These are phyloP conservation scores for Nidula niveotomentosa DNA, from an alignment of 1,284 basidiomycete genomes.

Conservation along the genomic window DNA sequence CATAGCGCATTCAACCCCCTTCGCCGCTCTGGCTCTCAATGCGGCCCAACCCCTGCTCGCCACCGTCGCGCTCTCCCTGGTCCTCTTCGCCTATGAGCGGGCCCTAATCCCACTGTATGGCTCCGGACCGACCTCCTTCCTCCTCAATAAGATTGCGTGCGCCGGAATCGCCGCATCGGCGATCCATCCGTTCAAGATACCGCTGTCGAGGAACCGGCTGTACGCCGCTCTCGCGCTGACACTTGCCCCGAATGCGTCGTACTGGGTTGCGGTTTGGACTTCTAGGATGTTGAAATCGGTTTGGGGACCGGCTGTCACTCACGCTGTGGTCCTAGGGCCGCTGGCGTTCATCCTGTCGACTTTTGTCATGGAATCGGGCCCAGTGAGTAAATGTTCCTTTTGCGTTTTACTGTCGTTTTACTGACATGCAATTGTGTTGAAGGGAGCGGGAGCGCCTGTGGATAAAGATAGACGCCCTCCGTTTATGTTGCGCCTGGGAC, in stretches of 20 bases:
- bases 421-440: too few species aligned
- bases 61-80: conserved; percentile 42
- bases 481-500: too few species aligned
- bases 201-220: conserved; percentile 26
- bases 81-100: conserved; percentile 53
- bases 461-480: too few species aligned
- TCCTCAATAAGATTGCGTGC: conserved; percentile 45
- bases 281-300: conserved; percentile 44
- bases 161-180: conserved; percentile 29
- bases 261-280: conserved; percentile 60
- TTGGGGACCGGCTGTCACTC: conserved; percentile 59
- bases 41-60: conserved; percentile 1
- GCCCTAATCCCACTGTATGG: conserved; percentile 60
- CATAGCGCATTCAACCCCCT: too few species aligned
- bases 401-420: not conserved
- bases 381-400: not conserved
- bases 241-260: conserved; percentile 58
- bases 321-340: conserved; percentile 54
- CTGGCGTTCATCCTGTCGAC: conserved; percentile 46
- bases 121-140: conserved; percentile 43
- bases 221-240: conserved; percentile 46
- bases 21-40: too few species aligned
- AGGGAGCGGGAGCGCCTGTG: too few species aligned
- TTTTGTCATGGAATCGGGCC: conserved; percentile 26
- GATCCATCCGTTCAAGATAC: conserved; percentile 26